Base-by-base conservation (phyloP, 2,329 filamentous ascomycete genomes). In the Monosporascus cannonballus region DNA sequence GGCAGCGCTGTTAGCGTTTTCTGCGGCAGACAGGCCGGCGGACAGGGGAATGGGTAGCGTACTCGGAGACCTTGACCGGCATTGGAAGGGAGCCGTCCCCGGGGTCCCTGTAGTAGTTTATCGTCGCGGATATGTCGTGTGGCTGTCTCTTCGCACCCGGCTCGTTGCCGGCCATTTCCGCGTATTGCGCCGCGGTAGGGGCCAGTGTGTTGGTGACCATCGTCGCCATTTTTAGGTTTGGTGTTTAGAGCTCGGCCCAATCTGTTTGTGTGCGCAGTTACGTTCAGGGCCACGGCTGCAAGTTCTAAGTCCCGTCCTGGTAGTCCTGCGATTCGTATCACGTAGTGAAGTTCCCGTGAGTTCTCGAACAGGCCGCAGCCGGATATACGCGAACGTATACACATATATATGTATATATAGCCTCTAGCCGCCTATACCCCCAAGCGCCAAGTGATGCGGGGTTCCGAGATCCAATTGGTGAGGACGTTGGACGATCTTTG, bases 41-140 rank as follows among this genome's bases (percentile, higher is more conserved):
- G 6, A 18, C 4, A n/a, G 15, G 15, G 6, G 37, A 4, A 9
- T 34, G 5, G 8, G 6, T 3, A 4, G 15, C 59, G 52, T 52
- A 66, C 64, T 65, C 54, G 27, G 63, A 61, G 42, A 66, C 64
- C 30, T 58, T 53, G 25, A 66, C 58, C 15, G 64, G 63, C 55
- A 59, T 58, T 1, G 64, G 64, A 4, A 60, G 49, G 4, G 62
- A 62, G 9, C 64, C 64, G 20, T 66, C 64, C 20, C 63, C 64
- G 2, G 64, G 62, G 46, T 66, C 64, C 15, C 59, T 59, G 48
- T 63, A 66, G 49, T 66, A 66, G 57, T 64, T 64, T 49, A 66
- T 66, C 22, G 49, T 51, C 2, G 64, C 60, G 25, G 49, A 45
- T 15, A 65, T 58, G 48, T 66, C 51, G 30, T 55, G 54, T 14